Base-by-base conservation (phyloP, 2,329 filamentous ascomycete genomes). In the Aspergillus sp. region DNA sequence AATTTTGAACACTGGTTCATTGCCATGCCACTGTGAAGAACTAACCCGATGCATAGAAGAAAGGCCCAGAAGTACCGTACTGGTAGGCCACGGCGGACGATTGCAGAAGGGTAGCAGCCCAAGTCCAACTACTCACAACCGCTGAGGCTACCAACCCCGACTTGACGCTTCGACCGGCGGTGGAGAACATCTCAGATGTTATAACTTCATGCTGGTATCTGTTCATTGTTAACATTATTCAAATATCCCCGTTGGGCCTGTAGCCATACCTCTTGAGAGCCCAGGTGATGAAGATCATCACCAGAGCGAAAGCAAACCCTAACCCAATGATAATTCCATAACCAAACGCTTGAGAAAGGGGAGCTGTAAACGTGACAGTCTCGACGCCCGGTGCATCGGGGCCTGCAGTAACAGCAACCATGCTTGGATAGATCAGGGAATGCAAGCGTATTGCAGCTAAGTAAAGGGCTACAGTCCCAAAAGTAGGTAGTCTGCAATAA, bases 121-220 rank as follows among this genome's bases (percentile, higher is more conserved):
- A 96, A 0, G 92, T 96, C 92, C 93, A 96, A 5, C 89, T 92
- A 15, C 89, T 93, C 3, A 96, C 91, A n/a, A 96, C 92, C 15
- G 91, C 92, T 5, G 90, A 90, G 11, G 90, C 90, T 0, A 96
- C 91, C 14, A 96, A 81, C 44, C 92, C 93, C 8, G 90, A 92
- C 71, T 96, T 96, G 64, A 96, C 90, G 1, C 90, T 92, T 61
- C 93, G 83, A 17, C 91, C 91, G 50, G 92, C 92, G 0, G 92
- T 96, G 62, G 84, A 92, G 81, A 96, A 96, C 85, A 92, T 95
- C 77, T 96, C 92, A 0, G 90, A 93, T 0, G 93, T 96, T 73
- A 96, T 91, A 3, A 93, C 73, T 70, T 79, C 91, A 79, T 87
- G 82, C 68, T 88, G 87, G 70, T 88, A 89, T 63, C 83, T 81